phyloP scores from a whole-genome alignment of 1,284 basidiomycete genomes.

The Meira miltonrushii region DNA sequence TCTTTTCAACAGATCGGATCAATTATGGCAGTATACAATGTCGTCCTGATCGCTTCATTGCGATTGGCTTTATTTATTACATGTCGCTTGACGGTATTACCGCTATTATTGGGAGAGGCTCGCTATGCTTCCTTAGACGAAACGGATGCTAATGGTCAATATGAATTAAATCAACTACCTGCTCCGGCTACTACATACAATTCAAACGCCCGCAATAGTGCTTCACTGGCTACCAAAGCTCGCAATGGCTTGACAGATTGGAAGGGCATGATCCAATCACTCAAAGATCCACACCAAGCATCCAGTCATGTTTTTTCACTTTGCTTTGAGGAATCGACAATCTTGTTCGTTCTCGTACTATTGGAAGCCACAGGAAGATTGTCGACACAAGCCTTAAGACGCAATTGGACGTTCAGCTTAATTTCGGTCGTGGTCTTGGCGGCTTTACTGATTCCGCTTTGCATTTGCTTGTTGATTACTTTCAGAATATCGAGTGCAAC shows the following conservation, averaged over 20 bases:
- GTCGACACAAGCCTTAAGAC: constrained; percentile 8
- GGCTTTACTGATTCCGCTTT: constrained; percentile 29
- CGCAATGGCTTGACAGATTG: background rate
- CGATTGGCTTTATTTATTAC: constrained; percentile 16
- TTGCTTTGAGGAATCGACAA: constrained; percentile 39
- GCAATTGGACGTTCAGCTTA: constrained; percentile 21
- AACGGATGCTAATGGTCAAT: background rate
- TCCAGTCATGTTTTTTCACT: constrained; percentile 38
- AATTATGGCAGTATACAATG: background rate
- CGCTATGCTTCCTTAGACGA: constrained; percentile 37
- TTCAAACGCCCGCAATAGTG: background rate
- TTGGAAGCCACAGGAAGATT: constrained; percentile 32
- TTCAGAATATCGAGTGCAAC: constrained; percentile 23
- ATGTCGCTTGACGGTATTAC: constrained; percentile 20
- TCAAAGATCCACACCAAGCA: constrained; percentile 11
- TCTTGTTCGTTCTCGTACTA: constrained; percentile 39
- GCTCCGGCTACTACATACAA: constrained; percentile 18
- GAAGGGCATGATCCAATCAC: background rate
- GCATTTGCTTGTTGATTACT: constrained; percentile 35
- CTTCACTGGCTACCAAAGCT: constrained; percentile 15
- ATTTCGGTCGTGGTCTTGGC: constrained; percentile 19
- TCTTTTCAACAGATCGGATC: background rate
- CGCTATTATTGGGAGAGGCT: constrained; percentile 44
- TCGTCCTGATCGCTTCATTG: constrained; percentile 12
- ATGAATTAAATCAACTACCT: constrained; percentile 11